Base-by-base conservation (phyloP, 495 filamentous ascomycete species). In the Sordaria brevicollis region DNA sequence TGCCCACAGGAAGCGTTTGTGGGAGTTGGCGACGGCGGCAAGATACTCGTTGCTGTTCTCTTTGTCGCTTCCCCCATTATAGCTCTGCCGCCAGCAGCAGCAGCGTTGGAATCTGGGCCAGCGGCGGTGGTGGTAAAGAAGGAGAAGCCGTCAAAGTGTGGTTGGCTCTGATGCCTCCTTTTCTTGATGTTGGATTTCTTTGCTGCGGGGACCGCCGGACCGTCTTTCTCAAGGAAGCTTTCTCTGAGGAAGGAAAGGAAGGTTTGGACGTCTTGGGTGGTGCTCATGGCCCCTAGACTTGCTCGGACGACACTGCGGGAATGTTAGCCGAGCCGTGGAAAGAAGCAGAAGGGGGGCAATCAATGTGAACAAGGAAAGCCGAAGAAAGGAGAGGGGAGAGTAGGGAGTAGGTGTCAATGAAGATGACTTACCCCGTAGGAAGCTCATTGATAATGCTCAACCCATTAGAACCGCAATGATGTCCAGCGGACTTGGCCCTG, bases 271-370 rank as follows among this genome's bases (percentile, higher is more conserved):
- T 93, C 91, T 4, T 81, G 71, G 25, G 80, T 69, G 2, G 85
- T 91, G 71, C 87, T 90, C 89, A 92, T 92, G 4, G 90, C 91
- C 5, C 91, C 91, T 7, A 93, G 77, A 71, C 89, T 91, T 5
- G 86, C 87, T 10, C 91, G 82, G 5, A 91, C 86, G 35, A 92
- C 84, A 0, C 91, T 82, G 71, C 0, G 17, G 37, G 2, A 33
- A 19, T 4, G 3, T 49, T 19, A 49, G 41, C 9, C 9, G 19
- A 9, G 19, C 2, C 8, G 17, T 49, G 19, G 19, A n/a, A 21
- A 9, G 37, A 17, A 15, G 37, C 9, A 38, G 37, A 5, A 15
- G 17, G 17, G 17, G 38, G 4, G 5, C 4, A 21, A 9, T 7
- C 9, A 8, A 19, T 10, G 2, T 9, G 39, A 43, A 17, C 15